Conservation (phyloP, 2,329 filamentous ascomycete genomes). For the Penicillium sp. region DNA sequence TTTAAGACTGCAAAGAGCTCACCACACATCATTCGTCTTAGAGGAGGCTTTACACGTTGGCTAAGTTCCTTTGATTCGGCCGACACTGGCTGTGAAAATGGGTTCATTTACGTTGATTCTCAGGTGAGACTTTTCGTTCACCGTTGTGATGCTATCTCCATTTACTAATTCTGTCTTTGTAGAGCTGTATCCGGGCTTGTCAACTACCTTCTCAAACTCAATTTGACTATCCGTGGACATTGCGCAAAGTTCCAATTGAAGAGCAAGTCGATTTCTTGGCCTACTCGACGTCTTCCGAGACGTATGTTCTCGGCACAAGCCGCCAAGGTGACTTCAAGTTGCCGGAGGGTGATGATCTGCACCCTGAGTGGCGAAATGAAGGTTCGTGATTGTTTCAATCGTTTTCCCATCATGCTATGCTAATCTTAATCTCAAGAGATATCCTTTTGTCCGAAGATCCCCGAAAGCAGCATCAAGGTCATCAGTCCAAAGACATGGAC, state of each 20-base stretch:
- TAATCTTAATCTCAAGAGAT: slow-evolving; percentile 42
- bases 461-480: slow-evolving; percentile 73
- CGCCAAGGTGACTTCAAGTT: slow-evolving; percentile 71
- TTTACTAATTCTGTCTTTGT: slow-evolving; percentile 14
- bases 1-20: slow-evolving; percentile 76
- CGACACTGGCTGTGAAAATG: slow-evolving; percentile 69
- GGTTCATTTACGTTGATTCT: slow-evolving; percentile 78
- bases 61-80: slow-evolving; percentile 71
- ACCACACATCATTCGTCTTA: slow-evolving; percentile 72
- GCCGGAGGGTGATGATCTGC: slow-evolving; percentile 80
- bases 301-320: slow-evolving; percentile 76
- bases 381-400: slow-evolving; percentile 40
- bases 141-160: background rate
- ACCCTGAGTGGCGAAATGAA: slow-evolving; percentile 76
- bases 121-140: slow-evolving; percentile 36
- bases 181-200: slow-evolving; percentile 71
- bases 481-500: slow-evolving; percentile 75
- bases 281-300: slow-evolving; percentile 72
- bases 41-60: slow-evolving; percentile 66
- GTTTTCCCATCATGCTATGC: background rate
- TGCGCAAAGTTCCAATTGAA: slow-evolving; percentile 69
- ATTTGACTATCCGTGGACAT: slow-evolving; percentile 74
- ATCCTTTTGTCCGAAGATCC: slow-evolving; percentile 63
- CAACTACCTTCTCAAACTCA: slow-evolving; percentile 67
- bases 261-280: slow-evolving; percentile 71